Evolutionary conservation across 805 yeast species (phyloP).

Genomic region (Blastobotrys terrestris): DNA sequence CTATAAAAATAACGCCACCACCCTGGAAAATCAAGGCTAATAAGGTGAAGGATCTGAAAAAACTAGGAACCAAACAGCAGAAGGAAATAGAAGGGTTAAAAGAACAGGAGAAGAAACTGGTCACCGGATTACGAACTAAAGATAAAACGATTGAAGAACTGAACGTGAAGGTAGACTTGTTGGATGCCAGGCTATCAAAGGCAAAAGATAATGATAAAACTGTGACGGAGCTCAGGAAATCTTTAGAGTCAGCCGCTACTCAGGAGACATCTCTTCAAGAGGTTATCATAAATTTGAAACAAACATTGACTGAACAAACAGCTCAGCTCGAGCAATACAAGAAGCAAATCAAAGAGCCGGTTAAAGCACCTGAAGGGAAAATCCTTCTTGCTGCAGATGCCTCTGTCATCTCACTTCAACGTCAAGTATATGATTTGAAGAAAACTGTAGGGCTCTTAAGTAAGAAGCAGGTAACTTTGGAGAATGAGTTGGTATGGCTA

Average conservation of each 20-base stretch:
- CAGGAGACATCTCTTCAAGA: conserved; percentile 11
- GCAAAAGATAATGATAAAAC: conserved; percentile 19
- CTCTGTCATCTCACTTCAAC: conserved; percentile 1
- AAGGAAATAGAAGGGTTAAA: conserved; percentile 16
- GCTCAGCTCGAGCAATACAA: conserved; percentile 11
- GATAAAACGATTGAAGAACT: conserved; percentile 25
- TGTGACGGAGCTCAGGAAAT: conserved; percentile 13
- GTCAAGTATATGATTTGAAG: not conserved
- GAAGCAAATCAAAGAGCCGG: not conserved
- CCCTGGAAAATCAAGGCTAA: conserved; percentile 23
- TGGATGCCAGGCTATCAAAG: conserved; percentile 18
- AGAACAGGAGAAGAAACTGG: conserved; percentile 16
- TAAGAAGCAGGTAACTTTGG: not conserved
- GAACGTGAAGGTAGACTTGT: conserved; percentile 18
- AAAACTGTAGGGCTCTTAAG: not conserved
- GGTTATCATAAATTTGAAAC: conserved; percentile 10
- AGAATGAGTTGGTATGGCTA: not conserved
- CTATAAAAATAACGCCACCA: not conserved
- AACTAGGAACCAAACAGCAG: conserved; percentile 4
- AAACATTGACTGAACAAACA: conserved; percentile 11
- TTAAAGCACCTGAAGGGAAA: not conserved
- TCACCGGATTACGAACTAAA: conserved; percentile 15
- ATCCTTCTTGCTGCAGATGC: not conserved
- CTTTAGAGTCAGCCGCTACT: conserved; percentile 7
- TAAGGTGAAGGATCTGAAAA: conserved; percentile 12